Evolutionary conservation across 2,329 filamentous ascomycete species (phyloP), one percentile per base, ranked within the genome.

Genomic region (Penicillium sp.): DNA sequence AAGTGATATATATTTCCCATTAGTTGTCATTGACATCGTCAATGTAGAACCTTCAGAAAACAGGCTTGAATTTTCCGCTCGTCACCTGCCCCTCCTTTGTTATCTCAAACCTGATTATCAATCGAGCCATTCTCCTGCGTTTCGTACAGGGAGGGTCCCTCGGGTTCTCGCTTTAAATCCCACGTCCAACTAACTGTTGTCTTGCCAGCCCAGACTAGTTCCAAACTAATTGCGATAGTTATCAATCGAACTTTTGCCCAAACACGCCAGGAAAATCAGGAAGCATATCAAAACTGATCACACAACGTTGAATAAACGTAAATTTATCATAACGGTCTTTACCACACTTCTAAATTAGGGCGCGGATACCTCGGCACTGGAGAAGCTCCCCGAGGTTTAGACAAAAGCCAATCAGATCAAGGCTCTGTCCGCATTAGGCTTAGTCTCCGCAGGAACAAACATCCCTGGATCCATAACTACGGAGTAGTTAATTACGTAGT

Each of bases 371-470:
- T 27, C 23, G 41, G 41, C 23, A 43, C 15, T n/a, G 15, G 5
- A 3, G 41, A n/a, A n/a, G 42, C 23, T 43, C 15, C 41, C 15
- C 42, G 42, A 27, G 8, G 15, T n/a, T 17, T 6, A 9, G 41
- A 5, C 23, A 3, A 6, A 23, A 7, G 3, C 46, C 29, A 48
- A 48, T 48, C 21, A 17, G 13, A 35, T 31, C 3, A 3, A 12
- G 33, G 10, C 2, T 42, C 12, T 40, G 13, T 46, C 57, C 50
- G n/a, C 13, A 40, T 53, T 23, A 7, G 52, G 53, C 37, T 61
- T 62, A 61, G 56, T 40, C 52, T 58, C 58, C 41, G 42, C 50
- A 25, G 2, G 21, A 25, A 6, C 4, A 45, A n/a, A 9, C 7
- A 42, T 25, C 13, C 38, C 19, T 21, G 17, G 9, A n/a, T 19